Percentiles rank a stretch among this genome's conserved stretches.
Conservation (phyloP, 345 rosid genomes). For the Aquilaria yunnanensis region DNA sequence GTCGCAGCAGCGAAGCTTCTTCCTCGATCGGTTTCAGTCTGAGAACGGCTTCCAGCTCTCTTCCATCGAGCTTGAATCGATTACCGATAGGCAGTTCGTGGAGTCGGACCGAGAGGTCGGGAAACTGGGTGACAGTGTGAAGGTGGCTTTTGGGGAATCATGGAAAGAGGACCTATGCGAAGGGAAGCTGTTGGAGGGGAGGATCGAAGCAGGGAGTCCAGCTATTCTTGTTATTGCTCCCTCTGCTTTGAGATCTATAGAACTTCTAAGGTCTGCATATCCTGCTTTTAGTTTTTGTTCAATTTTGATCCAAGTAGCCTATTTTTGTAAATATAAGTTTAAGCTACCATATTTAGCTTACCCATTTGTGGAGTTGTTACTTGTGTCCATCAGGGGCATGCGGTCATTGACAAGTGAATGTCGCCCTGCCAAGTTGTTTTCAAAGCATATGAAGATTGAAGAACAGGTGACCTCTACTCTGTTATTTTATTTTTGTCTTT, state of each 20-base stretch:
- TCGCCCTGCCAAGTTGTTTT: slow-evolving; percentile 62
- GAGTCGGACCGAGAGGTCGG: slow-evolving; percentile 39
- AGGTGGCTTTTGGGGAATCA: slow-evolving; percentile 47
- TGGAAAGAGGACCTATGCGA: slow-evolving; percentile 62
- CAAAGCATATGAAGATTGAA: slow-evolving; percentile 88
- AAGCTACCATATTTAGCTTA: not conserved
- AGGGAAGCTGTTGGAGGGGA: slow-evolving; percentile 41
- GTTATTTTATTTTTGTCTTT: not conserved
- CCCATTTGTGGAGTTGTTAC: not conserved
- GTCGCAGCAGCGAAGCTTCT: slow-evolving; percentile 46
- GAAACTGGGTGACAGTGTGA: slow-evolving; percentile 41
- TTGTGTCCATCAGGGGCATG: slow-evolving; percentile 44
- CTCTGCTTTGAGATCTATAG: slow-evolving; percentile 74
- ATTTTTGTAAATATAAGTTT: not conserved
- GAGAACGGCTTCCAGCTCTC: slow-evolving; percentile 53
- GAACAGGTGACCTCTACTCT: slow-evolving; percentile 57
- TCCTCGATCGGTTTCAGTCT: slow-evolving; percentile 46
- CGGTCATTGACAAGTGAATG: slow-evolving; percentile 63
- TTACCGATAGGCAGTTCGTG: slow-evolving; percentile 27
- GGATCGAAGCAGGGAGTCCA: slow-evolving; percentile 60
- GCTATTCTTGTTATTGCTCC: slow-evolving; percentile 55
- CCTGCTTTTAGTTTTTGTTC: not conserved
- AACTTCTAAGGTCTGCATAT: slow-evolving; percentile 46
- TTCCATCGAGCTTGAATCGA: slow-evolving; percentile 63
- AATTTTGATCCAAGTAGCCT: not conserved